Percentiles rank a stretch among this genome's conserved stretches.
Evolutionary conservation across 768 basidiomycete species (phyloP).

Genomic region (Tremella mesenterica): DNA sequence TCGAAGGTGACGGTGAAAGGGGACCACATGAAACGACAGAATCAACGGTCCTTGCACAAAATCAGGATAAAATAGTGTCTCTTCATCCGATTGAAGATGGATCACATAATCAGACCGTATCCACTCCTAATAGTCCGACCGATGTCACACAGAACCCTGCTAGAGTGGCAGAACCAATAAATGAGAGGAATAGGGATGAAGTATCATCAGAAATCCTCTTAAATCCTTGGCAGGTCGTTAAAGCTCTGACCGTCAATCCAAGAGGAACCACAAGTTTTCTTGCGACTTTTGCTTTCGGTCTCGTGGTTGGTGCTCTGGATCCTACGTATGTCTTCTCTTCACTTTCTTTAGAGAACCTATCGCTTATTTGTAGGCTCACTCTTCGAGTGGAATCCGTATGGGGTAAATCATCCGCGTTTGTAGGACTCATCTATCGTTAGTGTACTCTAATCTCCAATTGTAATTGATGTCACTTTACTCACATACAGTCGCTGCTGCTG

Average conservation of each 20-base stretch:
- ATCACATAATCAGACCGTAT: background rate
- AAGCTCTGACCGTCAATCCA: conserved; percentile 9
- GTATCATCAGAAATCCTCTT: conserved; percentile 9
- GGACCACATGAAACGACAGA: too few species aligned
- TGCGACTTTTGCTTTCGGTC: conserved; percentile 20
- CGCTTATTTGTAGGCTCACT: conserved; percentile 12
- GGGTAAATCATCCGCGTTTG: conserved; percentile 26
- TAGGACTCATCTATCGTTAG: conserved; percentile 26
- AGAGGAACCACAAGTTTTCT: conserved; percentile 22
- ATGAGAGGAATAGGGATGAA: too few species aligned
- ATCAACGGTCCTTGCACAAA: background rate
- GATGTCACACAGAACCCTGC: background rate
- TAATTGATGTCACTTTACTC: background rate
- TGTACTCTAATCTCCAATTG: background rate
- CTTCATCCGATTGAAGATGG: background rate
- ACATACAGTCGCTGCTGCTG: conserved; percentile 24
- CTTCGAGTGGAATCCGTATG: conserved; percentile 21
- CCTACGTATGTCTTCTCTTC: conserved; percentile 20
- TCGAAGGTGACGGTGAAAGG: background rate
- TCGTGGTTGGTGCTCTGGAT: conserved; percentile 21
- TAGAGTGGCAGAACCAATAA: too few species aligned
- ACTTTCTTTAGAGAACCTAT: background rate
- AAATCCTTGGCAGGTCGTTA: conserved; percentile 14
- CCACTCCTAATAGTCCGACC: background rate
- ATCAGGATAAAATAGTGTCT: background rate